Base-by-base conservation (phyloP, 495 filamentous ascomycete species). In the Letharia lupina region DNA sequence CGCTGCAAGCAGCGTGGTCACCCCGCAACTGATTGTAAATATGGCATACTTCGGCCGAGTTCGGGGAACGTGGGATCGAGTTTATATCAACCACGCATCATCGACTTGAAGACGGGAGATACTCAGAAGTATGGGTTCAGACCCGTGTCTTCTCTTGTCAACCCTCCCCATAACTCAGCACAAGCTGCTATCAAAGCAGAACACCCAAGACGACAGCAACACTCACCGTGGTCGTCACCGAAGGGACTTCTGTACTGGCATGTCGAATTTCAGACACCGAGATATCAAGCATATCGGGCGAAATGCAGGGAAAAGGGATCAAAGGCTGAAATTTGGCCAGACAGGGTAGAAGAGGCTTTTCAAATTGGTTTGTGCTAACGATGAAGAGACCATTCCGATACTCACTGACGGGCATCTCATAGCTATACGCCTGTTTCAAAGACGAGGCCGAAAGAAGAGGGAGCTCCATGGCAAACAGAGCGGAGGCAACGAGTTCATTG, bases 401-500 rank as follows among this genome's bases (percentile, higher is more conserved):
- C 35, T 69, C n/a, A 52, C 62, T 70, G 33, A 67, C 67, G 44
- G 10, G 47, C 50, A 13, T n/a, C 42, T 37, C 66, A 20, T 67
- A 98, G 94, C 91, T 65, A 79, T 96, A 41, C 82, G 93, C 64
- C 81, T 87, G 63, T 90, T 90, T 69, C 90, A 89, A 54, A 86
- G 87, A 37, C 91, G 96, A 82, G 91, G 91, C 28, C 81, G 91
- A 56, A 82, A 83, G 70, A 96, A 97, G 78, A 84, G 84, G 74
- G 85, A 84, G 40, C 84, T 87, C 69, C 81, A 84, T 66, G 87
- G 85, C 20, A 87, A 89, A 73, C 87, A 83, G 20, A 86, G 87
- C 67, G 95, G 94, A 20, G 86, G 94, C 20, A 98, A 98, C 73
- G 93, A 96, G 80, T 80, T 96, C 62, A 94, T 98, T 72, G 84